Percentiles rank a stretch among this genome's conserved stretches.
These are phyloP conservation scores for Lophiostoma macrostomum DNA, from an alignment of 495 filamentous ascomycete genomes.

Conservation along the genomic window DNA sequence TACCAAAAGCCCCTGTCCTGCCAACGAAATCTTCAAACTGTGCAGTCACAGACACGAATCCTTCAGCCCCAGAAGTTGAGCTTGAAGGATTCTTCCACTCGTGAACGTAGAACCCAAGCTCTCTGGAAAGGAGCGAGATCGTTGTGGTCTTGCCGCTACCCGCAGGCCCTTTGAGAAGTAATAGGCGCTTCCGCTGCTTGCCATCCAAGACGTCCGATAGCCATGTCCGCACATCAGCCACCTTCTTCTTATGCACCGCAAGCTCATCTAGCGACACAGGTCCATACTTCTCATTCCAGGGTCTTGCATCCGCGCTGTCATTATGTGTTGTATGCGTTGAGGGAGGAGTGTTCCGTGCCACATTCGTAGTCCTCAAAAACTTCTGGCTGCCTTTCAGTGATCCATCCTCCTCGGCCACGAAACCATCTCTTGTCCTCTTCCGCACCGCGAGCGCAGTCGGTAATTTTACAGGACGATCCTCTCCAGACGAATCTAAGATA, in stretches of 20 bases:
- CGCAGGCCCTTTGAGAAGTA: constrained; percentile 87
- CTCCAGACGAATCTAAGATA: constrained; percentile 44
- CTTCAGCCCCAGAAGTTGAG: constrained; percentile 54
- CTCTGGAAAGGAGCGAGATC: constrained; percentile 67
- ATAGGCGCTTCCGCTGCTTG: constrained; percentile 54
- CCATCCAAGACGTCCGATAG: constrained; percentile 69
- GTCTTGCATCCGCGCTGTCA: constrained; percentile 43
- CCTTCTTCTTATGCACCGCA: constrained; percentile 90
- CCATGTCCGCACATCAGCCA: constrained; percentile 80
- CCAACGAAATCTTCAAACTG: constrained; percentile 91
- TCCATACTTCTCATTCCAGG: constrained; percentile 84
- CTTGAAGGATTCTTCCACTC: constrained; percentile 88
- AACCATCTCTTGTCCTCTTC: constrained; percentile 27
- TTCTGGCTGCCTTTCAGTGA: constrained; percentile 35
- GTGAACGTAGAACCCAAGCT: constrained; percentile 66
- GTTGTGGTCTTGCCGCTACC: constrained; percentile 92
- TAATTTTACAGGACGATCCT: constrained; percentile 26
- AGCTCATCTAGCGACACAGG: constrained; percentile 74
- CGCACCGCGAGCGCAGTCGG: constrained; percentile 32
- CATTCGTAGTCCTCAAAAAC: constrained; percentile 39
- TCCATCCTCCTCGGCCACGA: neutral
- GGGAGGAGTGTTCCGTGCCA: constrained; percentile 23
- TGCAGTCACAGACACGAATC: constrained; percentile 60
- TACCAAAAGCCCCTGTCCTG: constrained; percentile 71
- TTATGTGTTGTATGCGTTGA: constrained; percentile 14